phyloP scores from a whole-genome alignment of 2,329 filamentous ascomycete species.

The Ilyonectria sp. region DNA sequence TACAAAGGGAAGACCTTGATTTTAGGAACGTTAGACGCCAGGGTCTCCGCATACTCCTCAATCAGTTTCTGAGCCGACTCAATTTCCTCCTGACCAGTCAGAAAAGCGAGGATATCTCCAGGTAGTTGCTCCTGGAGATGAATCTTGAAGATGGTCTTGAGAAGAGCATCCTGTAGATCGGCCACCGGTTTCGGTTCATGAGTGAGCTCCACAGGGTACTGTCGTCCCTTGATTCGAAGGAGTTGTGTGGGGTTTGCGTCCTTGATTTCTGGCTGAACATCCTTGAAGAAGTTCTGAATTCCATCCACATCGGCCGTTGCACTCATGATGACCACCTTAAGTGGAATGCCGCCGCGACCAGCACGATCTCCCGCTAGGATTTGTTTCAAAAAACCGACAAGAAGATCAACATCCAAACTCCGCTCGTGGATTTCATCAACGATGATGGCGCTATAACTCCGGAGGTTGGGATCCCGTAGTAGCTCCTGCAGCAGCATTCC shows the following conservation, averaged over 20 bases:
- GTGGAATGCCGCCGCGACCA: constrained; percentile 78
- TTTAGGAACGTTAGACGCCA: constrained; percentile 83
- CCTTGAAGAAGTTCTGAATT: constrained; percentile 81
- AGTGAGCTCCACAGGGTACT: constrained; percentile 85
- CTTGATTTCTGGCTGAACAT: constrained; percentile 37
- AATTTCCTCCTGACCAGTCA: constrained; percentile 94
- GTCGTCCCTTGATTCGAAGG: constrained; percentile 85
- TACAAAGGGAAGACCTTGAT: constrained; percentile 85
- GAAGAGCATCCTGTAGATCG: constrained; percentile 85
- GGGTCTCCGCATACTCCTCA: constrained; percentile 81
- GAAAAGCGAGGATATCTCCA: constrained; percentile 92
- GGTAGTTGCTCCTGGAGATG: constrained; percentile 92
- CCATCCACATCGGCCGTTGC: constrained; percentile 91
- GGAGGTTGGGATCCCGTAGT: constrained; percentile 84
- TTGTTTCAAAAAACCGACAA: constrained; percentile 89
- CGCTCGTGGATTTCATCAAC: constrained; percentile 98
- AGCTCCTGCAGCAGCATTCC: constrained; percentile 97
- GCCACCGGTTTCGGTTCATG: constrained; percentile 82
- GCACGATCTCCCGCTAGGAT: constrained; percentile 75
- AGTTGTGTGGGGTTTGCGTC: constrained; percentile 54
- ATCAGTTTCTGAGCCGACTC: constrained; percentile 85
- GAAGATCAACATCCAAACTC: constrained; percentile 92
- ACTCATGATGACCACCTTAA: constrained; percentile 97
- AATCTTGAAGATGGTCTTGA: constrained; percentile 88
- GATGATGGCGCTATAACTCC: constrained; percentile 89